Evolutionary conservation across 345 rosid genomes (phyloP).

Genomic region (Lepidium didymum): DNA sequence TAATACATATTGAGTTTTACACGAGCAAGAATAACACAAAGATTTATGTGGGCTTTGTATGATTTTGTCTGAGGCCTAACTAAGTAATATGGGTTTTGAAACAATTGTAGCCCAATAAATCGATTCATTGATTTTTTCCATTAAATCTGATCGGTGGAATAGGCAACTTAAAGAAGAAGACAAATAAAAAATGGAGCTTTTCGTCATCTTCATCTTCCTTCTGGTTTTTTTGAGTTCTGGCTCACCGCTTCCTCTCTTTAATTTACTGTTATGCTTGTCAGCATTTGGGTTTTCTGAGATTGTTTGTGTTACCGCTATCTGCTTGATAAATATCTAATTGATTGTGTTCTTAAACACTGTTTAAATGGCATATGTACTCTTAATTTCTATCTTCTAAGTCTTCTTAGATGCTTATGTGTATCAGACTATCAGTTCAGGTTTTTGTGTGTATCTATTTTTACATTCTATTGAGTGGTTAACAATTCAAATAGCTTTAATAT

Average conservation of each 20-base stretch:
- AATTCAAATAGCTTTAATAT: background rate
- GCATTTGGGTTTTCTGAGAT: background rate
- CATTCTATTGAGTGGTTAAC: background rate
- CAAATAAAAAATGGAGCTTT: background rate
- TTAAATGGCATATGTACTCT: background rate
- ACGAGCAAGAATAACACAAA: too few species aligned
- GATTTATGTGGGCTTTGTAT: too few species aligned
- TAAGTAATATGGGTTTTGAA: too few species aligned
- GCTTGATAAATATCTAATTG: background rate
- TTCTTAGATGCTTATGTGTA: background rate
- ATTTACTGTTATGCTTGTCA: background rate
- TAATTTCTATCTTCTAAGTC: background rate
- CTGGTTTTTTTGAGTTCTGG: background rate
- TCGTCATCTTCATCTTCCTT: conserved; percentile 10
- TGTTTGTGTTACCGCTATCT: background rate
- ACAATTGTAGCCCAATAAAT: too few species aligned
- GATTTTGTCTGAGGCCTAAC: too few species aligned
- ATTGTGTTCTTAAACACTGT: background rate
- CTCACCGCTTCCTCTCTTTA: background rate
- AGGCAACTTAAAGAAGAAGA: background rate
- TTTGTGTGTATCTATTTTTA: background rate
- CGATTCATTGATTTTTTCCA: too few species aligned
- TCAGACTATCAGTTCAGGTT: too few species aligned
- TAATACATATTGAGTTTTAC: too few species aligned
- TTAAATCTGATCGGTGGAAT: background rate